Evolutionary conservation across 2,329 filamentous ascomycete genomes (phyloP), one percentile per base, ranked within the genome.

Genomic region (Didymella pomorum): DNA sequence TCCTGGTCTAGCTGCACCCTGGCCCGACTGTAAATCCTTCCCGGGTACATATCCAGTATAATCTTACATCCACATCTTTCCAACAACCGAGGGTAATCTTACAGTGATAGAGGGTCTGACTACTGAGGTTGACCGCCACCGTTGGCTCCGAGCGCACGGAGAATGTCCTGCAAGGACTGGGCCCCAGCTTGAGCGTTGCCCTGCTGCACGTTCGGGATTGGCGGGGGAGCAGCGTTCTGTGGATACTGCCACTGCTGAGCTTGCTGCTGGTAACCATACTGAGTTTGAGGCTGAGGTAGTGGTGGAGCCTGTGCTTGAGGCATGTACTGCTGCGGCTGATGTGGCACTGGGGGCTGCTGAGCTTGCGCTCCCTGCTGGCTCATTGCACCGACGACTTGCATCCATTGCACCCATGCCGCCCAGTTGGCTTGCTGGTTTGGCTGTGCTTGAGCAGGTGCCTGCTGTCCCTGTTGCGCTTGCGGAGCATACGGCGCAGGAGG

Each of bases 161-260:
- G 54, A 25, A 76, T 74, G 51, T 75, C 73, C 41, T 74, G 68
- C 11, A 75, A 50, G 18, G 70, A 70, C 46, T 64, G 66, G 11
- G 59, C 66, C 16, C 60, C 61, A 26, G 51, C 61, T 58, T 75
- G 73, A 23, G 61, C 53, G 23, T 64, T 68, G 43, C 52, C 54
- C 54, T 66, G 66, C 48, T 64, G 61, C 6, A 26, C 56, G 35
- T 55, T 63, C 2, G 63, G 48, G 10, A 70, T 65, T 1, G 67
- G 59, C 16, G 60, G 62, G 2, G 71, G 66, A 7, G 64, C 65
- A 20, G 63, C 54, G 23, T 58, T 65, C 52, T 68, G 68, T 18
- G 56, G 49, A 56, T 69, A 68, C 60, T 68, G 66, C 48, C 61
- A 65, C 42, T 69, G 67, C 52, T 72, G 69, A 29, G 60, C 62